Percentiles rank a stretch among this genome's conserved stretches.
These are phyloP conservation scores for Neospermospora avenae DNA, from an alignment of 2,329 filamentous ascomycete species.

Conservation along the genomic window DNA sequence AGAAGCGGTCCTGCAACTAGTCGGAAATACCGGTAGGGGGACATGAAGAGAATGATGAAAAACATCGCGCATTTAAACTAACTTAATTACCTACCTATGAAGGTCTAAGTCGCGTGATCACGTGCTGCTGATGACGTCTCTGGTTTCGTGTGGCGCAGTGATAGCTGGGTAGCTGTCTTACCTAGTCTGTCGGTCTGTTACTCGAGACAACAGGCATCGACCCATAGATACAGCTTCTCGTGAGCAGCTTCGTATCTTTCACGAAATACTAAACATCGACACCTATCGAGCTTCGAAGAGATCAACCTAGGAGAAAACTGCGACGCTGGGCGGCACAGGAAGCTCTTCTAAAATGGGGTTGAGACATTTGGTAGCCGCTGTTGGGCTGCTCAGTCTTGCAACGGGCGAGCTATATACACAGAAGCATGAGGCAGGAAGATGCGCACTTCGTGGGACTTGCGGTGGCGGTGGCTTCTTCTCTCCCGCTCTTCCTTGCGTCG, in stretches of 20 bases:
- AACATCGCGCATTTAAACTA: too few species aligned
- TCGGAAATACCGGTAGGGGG: too few species aligned
- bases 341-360: conserved; percentile 1
- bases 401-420: conserved; percentile 35
- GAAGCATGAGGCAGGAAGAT: conserved; percentile 82
- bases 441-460: conserved; percentile 87
- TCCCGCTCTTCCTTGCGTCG: conserved; percentile 83
- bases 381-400: conserved; percentile 23
- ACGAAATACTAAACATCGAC: not conserved
- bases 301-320: not conserved
- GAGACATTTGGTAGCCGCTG: conserved; percentile 21
- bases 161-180: not conserved
- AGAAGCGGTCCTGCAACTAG: too few species aligned
- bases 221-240: not conserved
- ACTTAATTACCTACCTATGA: too few species aligned
- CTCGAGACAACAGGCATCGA: not conserved
- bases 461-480: conserved; percentile 90
- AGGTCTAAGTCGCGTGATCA: too few species aligned
- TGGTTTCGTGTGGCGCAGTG: not conserved
- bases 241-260: not conserved
- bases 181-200: not conserved
- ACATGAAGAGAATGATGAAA: too few species aligned
- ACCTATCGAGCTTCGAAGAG: not conserved
- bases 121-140: not conserved
- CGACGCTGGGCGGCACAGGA: conserved; percentile 4